Percentiles rank a stretch among this genome's conserved stretches.
These are phyloP conservation scores for Breviolum minutum DNA, from an alignment of 73 alveolate species.

Conservation along the genomic window DNA sequence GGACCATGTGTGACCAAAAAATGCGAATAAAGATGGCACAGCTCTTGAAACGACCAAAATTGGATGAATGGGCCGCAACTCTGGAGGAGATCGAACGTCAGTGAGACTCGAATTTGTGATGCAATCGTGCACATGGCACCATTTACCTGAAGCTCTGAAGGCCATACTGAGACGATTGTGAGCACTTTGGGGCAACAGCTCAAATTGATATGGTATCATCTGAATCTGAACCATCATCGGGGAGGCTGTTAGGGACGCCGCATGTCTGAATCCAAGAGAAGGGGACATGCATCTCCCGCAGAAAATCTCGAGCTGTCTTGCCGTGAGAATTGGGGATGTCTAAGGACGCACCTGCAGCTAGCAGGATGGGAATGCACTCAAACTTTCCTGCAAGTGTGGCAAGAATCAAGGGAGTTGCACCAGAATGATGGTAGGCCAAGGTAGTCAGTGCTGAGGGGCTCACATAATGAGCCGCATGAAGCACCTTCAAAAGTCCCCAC, in stretches of 20 bases:
- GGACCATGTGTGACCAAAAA: no score
- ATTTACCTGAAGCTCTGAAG: conserved; percentile 15
- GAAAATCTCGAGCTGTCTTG: neutral
- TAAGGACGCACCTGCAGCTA: neutral
- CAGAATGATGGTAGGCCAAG: conserved; percentile 8
- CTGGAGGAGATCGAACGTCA: no score
- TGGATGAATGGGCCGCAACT: neutral
- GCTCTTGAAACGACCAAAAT: neutral
- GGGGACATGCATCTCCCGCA: neutral
- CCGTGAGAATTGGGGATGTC: neutral
- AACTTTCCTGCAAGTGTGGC: neutral
- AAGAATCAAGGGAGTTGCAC: neutral
- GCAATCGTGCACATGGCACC: neutral
- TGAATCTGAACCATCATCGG: no score
- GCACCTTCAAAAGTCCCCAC: neutral
- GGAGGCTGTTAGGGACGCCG: no score
- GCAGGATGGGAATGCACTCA: neutral
- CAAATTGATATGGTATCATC: neutral
- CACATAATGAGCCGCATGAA: neutral
- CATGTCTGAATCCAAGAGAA: neutral
- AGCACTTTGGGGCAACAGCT: no score
- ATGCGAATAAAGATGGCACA: no score
- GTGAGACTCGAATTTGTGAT: neutral
- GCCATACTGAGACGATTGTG: no score
- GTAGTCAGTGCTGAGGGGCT: conserved; percentile 9